Percentiles rank a stretch among this genome's conserved stretches.
These are phyloP conservation scores for Fusarium dimerum DNA, from an alignment of 2,329 filamentous ascomycete species.

Conservation along the genomic window DNA sequence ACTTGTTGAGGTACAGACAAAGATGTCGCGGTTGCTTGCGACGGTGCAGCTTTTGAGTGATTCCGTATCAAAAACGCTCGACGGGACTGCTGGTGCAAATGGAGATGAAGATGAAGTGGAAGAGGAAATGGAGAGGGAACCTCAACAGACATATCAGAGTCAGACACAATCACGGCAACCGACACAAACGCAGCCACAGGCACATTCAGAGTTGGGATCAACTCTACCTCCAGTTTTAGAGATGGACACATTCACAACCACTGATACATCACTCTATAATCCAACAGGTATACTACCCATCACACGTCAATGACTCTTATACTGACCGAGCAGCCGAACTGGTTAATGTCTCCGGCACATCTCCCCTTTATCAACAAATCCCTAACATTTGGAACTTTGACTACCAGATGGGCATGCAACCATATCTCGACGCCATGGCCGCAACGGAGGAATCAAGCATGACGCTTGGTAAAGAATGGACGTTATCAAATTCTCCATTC, in stretches of 20 bases:
- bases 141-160: not conserved
- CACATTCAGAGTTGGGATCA: not conserved
- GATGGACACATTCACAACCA: too few species aligned
- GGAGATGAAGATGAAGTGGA: not conserved
- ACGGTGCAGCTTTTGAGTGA: constrained; percentile 27
- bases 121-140: not conserved
- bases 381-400: constrained; percentile 33
- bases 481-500: constrained; percentile 32
- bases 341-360: constrained; percentile 9
- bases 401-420: constrained; percentile 33
- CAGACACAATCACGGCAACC: too few species aligned
- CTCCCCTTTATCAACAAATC: constrained; percentile 25
- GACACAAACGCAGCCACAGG: too few species aligned
- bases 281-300: not conserved
- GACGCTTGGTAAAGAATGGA: constrained; percentile 26
- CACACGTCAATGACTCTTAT: not conserved
- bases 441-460: constrained; percentile 23
- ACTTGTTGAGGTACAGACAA: constrained; percentile 31
- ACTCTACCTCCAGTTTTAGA: not conserved
- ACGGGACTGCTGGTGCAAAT: constrained; percentile 1
- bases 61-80: constrained; percentile 27
- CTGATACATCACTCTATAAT: too few species aligned
- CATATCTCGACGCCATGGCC: constrained; percentile 27
- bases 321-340: constrained; percentile 3
- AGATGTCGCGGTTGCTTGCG: constrained; percentile 26